phyloP scores from a whole-genome alignment of 345 rosid genomes.

The Heritiera littoralis region DNA sequence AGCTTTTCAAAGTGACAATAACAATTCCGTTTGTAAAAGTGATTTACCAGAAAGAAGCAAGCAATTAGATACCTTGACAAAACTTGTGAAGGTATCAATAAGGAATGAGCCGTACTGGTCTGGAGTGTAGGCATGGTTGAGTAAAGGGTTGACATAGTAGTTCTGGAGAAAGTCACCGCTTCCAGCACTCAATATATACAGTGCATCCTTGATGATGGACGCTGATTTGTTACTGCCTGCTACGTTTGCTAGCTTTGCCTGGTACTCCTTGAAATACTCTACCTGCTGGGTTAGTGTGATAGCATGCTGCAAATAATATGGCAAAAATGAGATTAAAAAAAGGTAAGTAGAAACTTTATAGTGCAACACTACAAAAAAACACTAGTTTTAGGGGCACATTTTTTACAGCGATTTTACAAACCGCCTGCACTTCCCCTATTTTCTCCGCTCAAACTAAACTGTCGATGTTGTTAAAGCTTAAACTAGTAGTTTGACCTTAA shows the following conservation, averaged over 20 bases:
- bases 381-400: no score
- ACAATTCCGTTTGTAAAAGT: not conserved
- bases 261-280: slow-evolving; percentile 77
- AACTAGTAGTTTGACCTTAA: no score
- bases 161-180: slow-evolving; percentile 89
- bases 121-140: slow-evolving; percentile 56
- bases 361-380: not conserved
- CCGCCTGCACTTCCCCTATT: no score
- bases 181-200: slow-evolving; percentile 76
- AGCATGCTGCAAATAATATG: slow-evolving; percentile 61
- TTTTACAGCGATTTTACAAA: no score
- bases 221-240: slow-evolving; percentile 64
- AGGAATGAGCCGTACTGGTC: slow-evolving; percentile 70
- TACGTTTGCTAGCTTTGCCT: slow-evolving; percentile 58
- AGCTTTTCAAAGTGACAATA: not conserved
- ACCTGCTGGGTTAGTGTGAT: slow-evolving; percentile 73
- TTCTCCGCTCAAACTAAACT: no score
- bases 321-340: not conserved
- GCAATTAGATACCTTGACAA: slow-evolving; percentile 51
- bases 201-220: slow-evolving; percentile 57
- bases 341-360: slow-evolving; percentile 1
- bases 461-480: no score
- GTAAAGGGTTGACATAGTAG: slow-evolving; percentile 75
- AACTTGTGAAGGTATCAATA: slow-evolving; percentile 48
- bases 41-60: not conserved